Evolutionary conservation across 441 rosid species (phyloP).

Genomic region (Viola pubescens): DNA sequence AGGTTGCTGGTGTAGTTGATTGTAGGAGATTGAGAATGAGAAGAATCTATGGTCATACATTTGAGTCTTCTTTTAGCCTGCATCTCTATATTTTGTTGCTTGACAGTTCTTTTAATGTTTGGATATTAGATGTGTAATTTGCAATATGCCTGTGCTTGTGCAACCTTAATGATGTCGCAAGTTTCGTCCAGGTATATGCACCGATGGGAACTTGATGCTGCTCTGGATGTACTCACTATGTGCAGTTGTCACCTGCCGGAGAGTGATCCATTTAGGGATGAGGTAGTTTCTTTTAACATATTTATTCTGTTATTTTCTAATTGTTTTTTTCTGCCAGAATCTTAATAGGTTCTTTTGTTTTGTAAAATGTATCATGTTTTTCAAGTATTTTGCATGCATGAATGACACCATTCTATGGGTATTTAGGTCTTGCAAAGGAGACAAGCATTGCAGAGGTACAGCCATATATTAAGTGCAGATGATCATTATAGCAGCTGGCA

Average conservation of each 20-base stretch:
- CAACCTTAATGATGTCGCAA: not conserved
- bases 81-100: not conserved
- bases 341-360: constrained; percentile 8
- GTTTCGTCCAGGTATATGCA: constrained; percentile 63
- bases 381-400: not conserved
- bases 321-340: constrained; percentile 8
- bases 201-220: constrained; percentile 90
- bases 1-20: too few species aligned
- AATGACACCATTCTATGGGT: constrained; percentile 14
- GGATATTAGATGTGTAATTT: too few species aligned
- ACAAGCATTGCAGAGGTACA: constrained; percentile 83
- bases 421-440: constrained; percentile 72
- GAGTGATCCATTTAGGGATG: constrained; percentile 53
- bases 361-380: constrained; percentile 7
- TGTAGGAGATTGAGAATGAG: too few species aligned
- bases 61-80: not conserved
- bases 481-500: constrained; percentile 94
- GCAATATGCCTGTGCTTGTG: too few species aligned
- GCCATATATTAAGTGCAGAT: constrained; percentile 85
- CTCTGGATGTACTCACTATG: constrained; percentile 95
- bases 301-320: constrained; percentile 6
- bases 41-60: too few species aligned
- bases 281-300: constrained; percentile 37
- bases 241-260: constrained; percentile 87
- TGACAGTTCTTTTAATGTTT: not conserved